Evolutionary conservation across 192 early-diverging fungal species (phyloP).

Genomic region (Coemansia sp.): DNA sequence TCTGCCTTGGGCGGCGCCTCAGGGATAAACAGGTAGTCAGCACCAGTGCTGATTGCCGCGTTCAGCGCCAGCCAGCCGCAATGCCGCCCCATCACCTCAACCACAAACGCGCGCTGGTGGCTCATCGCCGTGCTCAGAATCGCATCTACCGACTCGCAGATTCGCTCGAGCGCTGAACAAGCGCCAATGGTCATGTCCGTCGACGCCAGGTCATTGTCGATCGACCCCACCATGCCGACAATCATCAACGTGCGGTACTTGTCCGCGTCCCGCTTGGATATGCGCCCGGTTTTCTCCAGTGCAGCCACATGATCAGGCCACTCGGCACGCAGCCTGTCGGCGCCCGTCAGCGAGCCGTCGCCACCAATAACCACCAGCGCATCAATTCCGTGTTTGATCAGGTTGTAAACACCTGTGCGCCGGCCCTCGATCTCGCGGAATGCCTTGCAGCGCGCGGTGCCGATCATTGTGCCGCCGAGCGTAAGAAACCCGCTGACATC

Average conservation of each 20-base stretch:
- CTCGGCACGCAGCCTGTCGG: slow-evolving; percentile 84
- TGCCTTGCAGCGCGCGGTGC: slow-evolving; percentile 83
- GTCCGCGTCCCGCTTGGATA: slow-evolving; percentile 59
- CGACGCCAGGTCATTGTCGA: slow-evolving; percentile 90
- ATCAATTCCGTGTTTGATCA: slow-evolving; percentile 90
- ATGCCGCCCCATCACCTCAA: slow-evolving; percentile 98
- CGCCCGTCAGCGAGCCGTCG: slow-evolving; percentile 95
- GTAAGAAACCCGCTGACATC: slow-evolving; percentile 86
- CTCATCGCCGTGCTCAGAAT: slow-evolving; percentile 88
- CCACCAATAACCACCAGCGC: slow-evolving; percentile 94
- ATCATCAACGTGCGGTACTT: slow-evolving; percentile 74
- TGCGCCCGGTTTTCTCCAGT: slow-evolving; percentile 57
- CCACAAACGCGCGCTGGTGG: slow-evolving; percentile 94
- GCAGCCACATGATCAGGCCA: slow-evolving; percentile 82
- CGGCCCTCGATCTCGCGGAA: slow-evolving; percentile 86
- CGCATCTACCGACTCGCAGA: slow-evolving; percentile 93
- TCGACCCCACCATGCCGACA: slow-evolving; percentile 94
- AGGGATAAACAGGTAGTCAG: slow-evolving; percentile 95
- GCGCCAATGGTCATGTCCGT: slow-evolving; percentile 97
- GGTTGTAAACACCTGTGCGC: slow-evolving; percentile 71
- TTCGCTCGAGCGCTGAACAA: slow-evolving; percentile 85
- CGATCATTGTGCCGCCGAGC: slow-evolving; percentile 90
- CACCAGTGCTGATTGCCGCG: slow-evolving; percentile 81
- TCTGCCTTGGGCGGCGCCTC: slow-evolving; percentile 87
- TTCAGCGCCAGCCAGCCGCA: slow-evolving; percentile 94